Evolutionary conservation across 179 eudicot genomes (phyloP), one percentile per base, ranked within the genome.

Genomic region (Actinidia chinensis): DNA sequence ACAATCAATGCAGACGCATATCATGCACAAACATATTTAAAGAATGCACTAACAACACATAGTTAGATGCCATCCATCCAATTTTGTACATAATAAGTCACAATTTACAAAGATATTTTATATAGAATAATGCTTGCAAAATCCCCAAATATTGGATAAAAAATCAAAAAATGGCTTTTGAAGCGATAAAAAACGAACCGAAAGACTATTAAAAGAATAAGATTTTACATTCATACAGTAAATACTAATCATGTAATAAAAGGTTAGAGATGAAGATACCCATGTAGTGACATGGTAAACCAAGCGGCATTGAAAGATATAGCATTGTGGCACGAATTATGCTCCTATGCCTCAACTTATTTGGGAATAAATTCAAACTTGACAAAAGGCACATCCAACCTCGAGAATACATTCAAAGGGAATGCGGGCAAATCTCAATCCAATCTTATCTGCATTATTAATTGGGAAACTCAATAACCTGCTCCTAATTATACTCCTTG

Each of bases 401-500:
- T 28, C 63, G 42, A 48, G 52, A 54, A 6, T 79, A 52, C 51
- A 43, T 40, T 59, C 61, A 74, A 25, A 54, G 66, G 64, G 40
- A 44, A 40, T 47, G 6, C 70, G 22, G 64, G 3, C 15, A 73
- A 59, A 20, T 44, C 25, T 36, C 23, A 20, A 60, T 52, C 55
- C 63, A 33, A 40, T 10, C 48, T 33, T 56, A 58, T 42, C 17
- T 0, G 46, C 22, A 40, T 22, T 76, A 25, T 1, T n/a, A n/a
- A n/a, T 5, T 11, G 44, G 46, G 47, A 28, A 11, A 60, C 51
- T 36, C 28, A 74, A 42, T 91, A n/a, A 94, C 99, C 97, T 96
- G 99, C 84, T 96, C 99, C 82, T 96, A 65, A 96, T 96, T 79
- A 94, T 96, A 88, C 98, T 94, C 86, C 99, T 90, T 71, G 99